Conservation (phyloP, 176 grass and related monocot species). For the Ananas comosus region DNA sequence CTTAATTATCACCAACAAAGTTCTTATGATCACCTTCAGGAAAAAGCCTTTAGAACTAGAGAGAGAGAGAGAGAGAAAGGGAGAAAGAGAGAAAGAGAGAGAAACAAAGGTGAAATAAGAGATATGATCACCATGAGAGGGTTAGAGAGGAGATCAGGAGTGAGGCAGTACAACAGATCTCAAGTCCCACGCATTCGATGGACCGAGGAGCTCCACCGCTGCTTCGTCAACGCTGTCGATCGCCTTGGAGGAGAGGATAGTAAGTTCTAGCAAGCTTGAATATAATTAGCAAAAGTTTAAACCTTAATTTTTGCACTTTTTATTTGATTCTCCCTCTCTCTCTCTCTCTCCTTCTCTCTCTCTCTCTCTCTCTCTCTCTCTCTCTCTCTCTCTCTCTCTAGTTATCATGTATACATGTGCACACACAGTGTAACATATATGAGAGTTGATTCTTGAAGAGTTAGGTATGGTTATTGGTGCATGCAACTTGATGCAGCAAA, state of each 20-base stretch:
- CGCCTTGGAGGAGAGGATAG: slow-evolving; percentile 66
- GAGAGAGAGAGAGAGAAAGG: not conserved
- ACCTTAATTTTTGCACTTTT: not conserved
- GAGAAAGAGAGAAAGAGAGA: not conserved
- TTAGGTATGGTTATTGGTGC: too few species aligned
- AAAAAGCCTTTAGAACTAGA: not conserved
- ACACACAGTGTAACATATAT: too few species aligned
- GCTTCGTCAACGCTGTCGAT: slow-evolving; percentile 61
- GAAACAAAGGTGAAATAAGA: not conserved
- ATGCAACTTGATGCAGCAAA: too few species aligned
- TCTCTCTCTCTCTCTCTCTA: too few species aligned
- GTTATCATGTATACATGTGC: too few species aligned
- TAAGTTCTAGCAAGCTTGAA: slow-evolving; percentile 19
- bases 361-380: too few species aligned
- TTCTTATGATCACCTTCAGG: not conserved
- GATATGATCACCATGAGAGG: slow-evolving; percentile 29
- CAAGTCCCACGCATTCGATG: slow-evolving; percentile 68
- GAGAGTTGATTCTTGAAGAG: too few species aligned
- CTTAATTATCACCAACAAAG: not conserved
- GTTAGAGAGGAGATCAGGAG: slow-evolving; percentile 43
- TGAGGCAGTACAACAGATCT: slow-evolving; percentile 83
- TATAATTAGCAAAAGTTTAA: not conserved
- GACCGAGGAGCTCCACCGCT: slow-evolving; percentile 84
- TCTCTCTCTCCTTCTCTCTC: not conserved
- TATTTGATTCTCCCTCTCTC: not conserved